Conservation (phyloP, 306 rosid species). For the Casuarina glauca region DNA sequence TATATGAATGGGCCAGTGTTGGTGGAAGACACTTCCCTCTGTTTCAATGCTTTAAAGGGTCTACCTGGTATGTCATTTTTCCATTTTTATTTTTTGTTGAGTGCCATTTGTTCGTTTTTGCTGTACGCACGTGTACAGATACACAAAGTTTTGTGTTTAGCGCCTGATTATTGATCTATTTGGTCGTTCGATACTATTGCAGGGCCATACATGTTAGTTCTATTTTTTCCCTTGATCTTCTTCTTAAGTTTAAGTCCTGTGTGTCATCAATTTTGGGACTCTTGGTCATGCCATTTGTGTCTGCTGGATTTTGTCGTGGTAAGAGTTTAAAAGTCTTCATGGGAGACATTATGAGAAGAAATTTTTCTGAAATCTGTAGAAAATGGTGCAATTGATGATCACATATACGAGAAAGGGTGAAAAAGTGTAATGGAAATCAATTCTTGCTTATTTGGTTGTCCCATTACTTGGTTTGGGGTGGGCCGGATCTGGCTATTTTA, state of each 20-base stretch:
- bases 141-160: neutral
- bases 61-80: slow-evolving; percentile 67
- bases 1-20: slow-evolving; percentile 95
- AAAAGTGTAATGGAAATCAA: neutral
- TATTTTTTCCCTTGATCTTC: slow-evolving; percentile 22
- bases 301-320: slow-evolving; percentile 2
- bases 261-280: slow-evolving; percentile 13
- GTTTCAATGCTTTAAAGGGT: slow-evolving; percentile 95
- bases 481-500: neutral
- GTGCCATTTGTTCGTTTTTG: neutral
- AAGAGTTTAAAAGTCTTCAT: neutral
- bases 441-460: neutral
- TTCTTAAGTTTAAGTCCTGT: slow-evolving; percentile 35
- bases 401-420: neutral
- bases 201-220: slow-evolving; percentile 99
- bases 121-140: neutral
- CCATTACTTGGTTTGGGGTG: neutral
- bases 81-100: slow-evolving; percentile 5
- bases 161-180: slow-evolving; percentile 24
- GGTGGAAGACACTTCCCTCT: slow-evolving; percentile 96
- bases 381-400: neutral
- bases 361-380: neutral
- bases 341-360: neutral
- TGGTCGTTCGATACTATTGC: slow-evolving; percentile 42
- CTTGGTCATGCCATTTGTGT: neutral